Evolutionary conservation across 2,329 filamentous ascomycete genomes (phyloP).

Genomic region (Nemania sp.): DNA sequence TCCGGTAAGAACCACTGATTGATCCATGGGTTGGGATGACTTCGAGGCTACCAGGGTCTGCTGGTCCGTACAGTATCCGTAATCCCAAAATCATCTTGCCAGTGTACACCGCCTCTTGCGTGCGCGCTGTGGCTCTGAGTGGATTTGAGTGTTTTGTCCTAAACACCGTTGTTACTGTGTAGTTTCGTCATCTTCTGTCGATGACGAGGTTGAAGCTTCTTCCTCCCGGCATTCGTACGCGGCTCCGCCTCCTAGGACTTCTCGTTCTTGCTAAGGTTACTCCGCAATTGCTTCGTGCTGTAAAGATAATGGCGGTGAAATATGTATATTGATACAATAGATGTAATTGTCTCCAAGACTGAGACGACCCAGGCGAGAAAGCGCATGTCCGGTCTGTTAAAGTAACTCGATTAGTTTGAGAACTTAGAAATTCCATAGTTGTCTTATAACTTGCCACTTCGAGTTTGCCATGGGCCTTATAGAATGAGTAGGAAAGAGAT

Average conservation of each 20-base stretch:
- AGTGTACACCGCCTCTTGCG: neutral
- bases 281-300: neutral
- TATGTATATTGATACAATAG: neutral
- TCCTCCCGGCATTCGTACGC: neutral
- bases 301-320: neutral
- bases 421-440: neutral
- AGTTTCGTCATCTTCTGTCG: neutral
- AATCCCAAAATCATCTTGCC: constrained; percentile 4
- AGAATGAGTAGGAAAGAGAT: neutral
- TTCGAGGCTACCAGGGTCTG: constrained; percentile 12
- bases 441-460: neutral
- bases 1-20: constrained; percentile 2
- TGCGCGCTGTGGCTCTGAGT: neutral
- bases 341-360: neutral
- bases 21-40: constrained; percentile 19
- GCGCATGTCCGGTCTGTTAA: neutral
- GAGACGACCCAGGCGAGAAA: neutral
- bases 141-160: neutral
- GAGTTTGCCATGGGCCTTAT: too few species aligned
- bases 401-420: neutral
- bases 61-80: constrained; percentile 11
- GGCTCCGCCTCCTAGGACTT: neutral
- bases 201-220: neutral
- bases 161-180: neutral
- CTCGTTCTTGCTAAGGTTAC: neutral